Conservation (phyloP, 129 eudicot species). For the Escallonia rubra region DNA sequence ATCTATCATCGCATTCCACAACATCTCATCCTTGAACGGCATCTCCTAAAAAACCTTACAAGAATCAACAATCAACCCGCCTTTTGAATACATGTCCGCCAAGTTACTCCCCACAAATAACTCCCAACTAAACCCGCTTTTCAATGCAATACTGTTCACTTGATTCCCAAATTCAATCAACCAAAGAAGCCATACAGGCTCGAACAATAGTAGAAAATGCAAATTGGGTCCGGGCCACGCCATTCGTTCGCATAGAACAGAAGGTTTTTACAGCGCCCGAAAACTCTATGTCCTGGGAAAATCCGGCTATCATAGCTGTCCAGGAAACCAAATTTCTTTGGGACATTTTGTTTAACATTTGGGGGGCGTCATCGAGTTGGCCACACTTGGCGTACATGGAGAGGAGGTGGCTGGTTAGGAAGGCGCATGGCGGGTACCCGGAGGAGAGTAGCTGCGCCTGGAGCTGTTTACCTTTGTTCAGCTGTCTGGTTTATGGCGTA, state of each 20-base stretch:
- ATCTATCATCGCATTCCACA: conserved; percentile 49
- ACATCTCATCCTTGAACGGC: conserved; percentile 42
- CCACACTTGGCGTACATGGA: conserved; percentile 39
- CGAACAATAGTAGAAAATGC: conserved; percentile 47
- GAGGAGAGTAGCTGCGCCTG: conserved; percentile 38
- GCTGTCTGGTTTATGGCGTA: conserved; percentile 27
- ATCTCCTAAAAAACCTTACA: conserved; percentile 54
- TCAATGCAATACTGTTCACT: conserved; percentile 35
- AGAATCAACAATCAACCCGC: conserved; percentile 36
- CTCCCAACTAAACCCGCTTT: conserved; percentile 34
- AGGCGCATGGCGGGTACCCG: conserved; percentile 27
- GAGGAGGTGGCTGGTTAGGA: conserved; percentile 33
- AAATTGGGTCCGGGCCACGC: conserved; percentile 36
- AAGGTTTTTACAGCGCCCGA: conserved; percentile 26
- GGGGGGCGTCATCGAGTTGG: conserved; percentile 26
- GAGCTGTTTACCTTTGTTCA: conserved; percentile 34
- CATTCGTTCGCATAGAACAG: conserved; percentile 22
- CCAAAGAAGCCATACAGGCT: conserved; percentile 28
- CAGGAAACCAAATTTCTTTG: conserved; percentile 46
- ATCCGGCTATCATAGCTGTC: conserved; percentile 50
- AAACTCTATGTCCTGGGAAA: conserved; percentile 27
- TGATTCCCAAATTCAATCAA: conserved; percentile 26
- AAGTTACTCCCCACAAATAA: conserved; percentile 52
- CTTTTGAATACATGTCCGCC: conserved; percentile 52
- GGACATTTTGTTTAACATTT: conserved; percentile 43